Base-by-base conservation (phyloP, 306 rosid genomes). In the Coriaria nepalensis region DNA sequence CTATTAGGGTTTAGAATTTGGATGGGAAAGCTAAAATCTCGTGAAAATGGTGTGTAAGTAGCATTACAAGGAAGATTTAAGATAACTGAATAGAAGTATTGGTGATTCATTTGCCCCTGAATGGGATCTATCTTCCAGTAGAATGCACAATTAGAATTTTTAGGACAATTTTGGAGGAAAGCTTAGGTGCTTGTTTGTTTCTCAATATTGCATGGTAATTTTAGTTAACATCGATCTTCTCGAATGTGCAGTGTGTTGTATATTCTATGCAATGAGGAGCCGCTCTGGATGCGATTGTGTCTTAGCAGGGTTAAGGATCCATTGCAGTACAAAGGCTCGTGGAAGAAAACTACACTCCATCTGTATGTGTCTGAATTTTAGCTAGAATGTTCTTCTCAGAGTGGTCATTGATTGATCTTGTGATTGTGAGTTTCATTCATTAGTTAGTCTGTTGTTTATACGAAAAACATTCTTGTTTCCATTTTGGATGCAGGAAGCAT, bases 181-280 rank as follows among this genome's bases (percentile, higher is more conserved):
- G 49, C 11, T 5, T 51, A 13, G 9, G 45, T 5, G 47, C 33
- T 47, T 6, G 38, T 6, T 40, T 40, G 32, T 40, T 10, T 40
- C 37, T 47, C 29, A n/a, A n/a, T n/a, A n/a, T n/a, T n/a, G n/a
- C n/a, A n/a, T 38, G 4, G 38, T 12, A 46, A 15, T 15, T 20
- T 43, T 64, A 34, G 6, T 41, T 57, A 10, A 45, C 14, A 6
- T 9, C 5, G 42, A 0, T 37, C 42, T 29, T 15, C 33, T 52
- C 52, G 35, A 38, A 41, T 53, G 6, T 62, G 69, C 79, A 90
- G 98, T 56, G 94, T 90, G 55, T 75, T 81, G 95, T 81, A 90
- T 67, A 71, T 85, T 61, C 45, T 90, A 4, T 81, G 94, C 71
- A 81, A 90, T 32, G 98, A 90, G 64, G 98, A 90, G 60, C 87